These are phyloP conservation scores for Eutrema salsugineum DNA, from an alignment of 441 rosid genomes.

Conservation along the genomic window DNA sequence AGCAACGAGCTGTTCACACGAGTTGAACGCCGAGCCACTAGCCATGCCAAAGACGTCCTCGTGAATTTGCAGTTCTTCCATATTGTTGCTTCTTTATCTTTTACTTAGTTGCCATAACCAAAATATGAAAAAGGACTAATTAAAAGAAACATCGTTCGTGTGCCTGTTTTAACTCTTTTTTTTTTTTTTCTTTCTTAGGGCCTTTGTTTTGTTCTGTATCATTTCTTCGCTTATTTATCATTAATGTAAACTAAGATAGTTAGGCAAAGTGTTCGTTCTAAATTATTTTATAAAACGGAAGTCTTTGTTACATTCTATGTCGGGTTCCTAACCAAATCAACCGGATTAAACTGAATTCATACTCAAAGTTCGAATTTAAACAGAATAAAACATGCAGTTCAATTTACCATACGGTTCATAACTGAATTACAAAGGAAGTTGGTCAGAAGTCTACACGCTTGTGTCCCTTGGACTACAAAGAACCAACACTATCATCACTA, in stretches of 20 bases:
- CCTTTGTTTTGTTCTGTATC: not conserved
- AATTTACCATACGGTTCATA: no score
- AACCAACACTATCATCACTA: not conserved
- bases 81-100: conserved; percentile 81
- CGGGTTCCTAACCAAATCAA: not conserved
- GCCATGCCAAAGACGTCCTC: conserved; percentile 71
- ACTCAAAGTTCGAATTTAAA: not conserved
- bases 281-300: not conserved
- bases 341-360: not conserved
- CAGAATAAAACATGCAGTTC: not conserved
- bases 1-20: conserved; percentile 67
- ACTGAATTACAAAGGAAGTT: no score
- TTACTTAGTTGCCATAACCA: conserved; percentile 31
- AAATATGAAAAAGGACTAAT: not conserved
- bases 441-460: not conserved
- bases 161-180: not conserved
- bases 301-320: not conserved
- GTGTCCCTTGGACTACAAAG: not conserved
- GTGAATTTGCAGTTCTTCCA: conserved; percentile 84
- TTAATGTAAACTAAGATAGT: conserved; percentile 24
- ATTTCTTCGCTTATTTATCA: not conserved
- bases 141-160: not conserved
- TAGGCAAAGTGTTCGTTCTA: not conserved
- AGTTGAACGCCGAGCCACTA: conserved; percentile 54
- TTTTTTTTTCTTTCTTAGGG: not conserved